Conservation (phyloP, 2,329 filamentous ascomycete genomes). For the Emergomyces pasteurianus region DNA sequence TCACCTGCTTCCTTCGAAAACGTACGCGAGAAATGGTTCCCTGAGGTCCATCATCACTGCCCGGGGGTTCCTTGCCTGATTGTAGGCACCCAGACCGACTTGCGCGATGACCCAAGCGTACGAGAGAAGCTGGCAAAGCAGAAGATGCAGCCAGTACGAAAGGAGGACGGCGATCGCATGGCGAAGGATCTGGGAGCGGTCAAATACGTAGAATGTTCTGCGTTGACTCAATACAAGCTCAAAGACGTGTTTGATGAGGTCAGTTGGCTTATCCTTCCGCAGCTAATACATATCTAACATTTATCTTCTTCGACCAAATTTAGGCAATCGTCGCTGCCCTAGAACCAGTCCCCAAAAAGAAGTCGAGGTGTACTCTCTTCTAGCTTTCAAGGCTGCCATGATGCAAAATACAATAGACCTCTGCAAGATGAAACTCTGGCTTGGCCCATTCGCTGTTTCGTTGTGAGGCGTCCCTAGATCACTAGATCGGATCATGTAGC, state of each 20-base stretch:
- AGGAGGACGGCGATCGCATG: conserved; percentile 91
- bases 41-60: conserved; percentile 97
- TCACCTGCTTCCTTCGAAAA: conserved; percentile 98
- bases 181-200: conserved; percentile 94
- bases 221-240: conserved; percentile 92
- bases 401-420: conserved; percentile 1
- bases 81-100: conserved; percentile 93
- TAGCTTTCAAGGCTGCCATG: conserved; percentile 29
- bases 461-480: not conserved
- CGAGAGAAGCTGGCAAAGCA: conserved; percentile 87
- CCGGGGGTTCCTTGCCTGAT: conserved; percentile 96
- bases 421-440: not conserved
- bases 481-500: not conserved
- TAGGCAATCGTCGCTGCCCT: conserved; percentile 92
- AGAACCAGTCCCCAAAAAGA: conserved; percentile 77
- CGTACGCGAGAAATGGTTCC: conserved; percentile 98
- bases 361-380: conserved; percentile 59
- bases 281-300: not conserved
- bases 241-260: conserved; percentile 99
- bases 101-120: conserved; percentile 78
- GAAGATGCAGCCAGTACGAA: conserved; percentile 86
- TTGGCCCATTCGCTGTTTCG: not conserved
- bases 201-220: conserved; percentile 98
- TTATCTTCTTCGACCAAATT: conserved; percentile 6
- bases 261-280: conserved; percentile 22